phyloP scores from a whole-genome alignment of 2,329 filamentous ascomycete species.

The Tolypocladium ovalisporum region DNA sequence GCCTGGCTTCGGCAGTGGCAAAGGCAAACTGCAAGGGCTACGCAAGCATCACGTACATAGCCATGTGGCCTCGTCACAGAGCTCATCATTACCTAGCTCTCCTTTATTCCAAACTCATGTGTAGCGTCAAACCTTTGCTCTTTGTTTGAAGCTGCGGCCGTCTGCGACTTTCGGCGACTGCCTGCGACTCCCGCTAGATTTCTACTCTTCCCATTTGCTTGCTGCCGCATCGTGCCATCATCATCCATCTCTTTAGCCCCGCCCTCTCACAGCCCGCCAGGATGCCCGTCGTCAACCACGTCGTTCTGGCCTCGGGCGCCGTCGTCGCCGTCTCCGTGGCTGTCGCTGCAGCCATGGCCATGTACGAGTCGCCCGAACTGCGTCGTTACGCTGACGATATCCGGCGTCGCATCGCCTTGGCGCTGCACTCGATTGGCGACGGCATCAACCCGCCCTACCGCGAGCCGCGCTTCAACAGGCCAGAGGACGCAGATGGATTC shows the following conservation, averaged over 20 bases:
- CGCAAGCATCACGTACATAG: constrained; percentile 5
- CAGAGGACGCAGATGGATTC: constrained; percentile 56
- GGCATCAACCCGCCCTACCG: constrained; percentile 36
- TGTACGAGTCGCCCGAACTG: constrained; percentile 55
- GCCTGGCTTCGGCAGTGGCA: constrained; percentile 4
- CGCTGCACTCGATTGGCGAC: constrained; percentile 48
- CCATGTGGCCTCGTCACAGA: constrained; percentile 2
- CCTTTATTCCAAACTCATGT: neutral
- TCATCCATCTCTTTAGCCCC: neutral
- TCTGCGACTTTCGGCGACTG: neutral
- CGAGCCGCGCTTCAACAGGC: constrained; percentile 51
- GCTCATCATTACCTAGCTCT: neutral
- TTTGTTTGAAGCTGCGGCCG: neutral
- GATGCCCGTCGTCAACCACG: constrained; percentile 47
- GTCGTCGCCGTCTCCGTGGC: constrained; percentile 46
- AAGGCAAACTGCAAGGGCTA: constrained; percentile 5
- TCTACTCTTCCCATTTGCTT: neutral
- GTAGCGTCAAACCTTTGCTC: neutral
- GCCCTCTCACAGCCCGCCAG: constrained; percentile 3
- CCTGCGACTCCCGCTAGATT: neutral
- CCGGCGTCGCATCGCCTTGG: constrained; percentile 49
- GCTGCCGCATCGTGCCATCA: neutral
- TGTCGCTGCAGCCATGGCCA: constrained; percentile 45
- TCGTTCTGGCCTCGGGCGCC: constrained; percentile 43
- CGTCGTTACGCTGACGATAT: constrained; percentile 51